Percentiles rank a stretch among this genome's conserved stretches.
Conservation (phyloP, 306 rosid genomes). For the Corylus avellana region DNA sequence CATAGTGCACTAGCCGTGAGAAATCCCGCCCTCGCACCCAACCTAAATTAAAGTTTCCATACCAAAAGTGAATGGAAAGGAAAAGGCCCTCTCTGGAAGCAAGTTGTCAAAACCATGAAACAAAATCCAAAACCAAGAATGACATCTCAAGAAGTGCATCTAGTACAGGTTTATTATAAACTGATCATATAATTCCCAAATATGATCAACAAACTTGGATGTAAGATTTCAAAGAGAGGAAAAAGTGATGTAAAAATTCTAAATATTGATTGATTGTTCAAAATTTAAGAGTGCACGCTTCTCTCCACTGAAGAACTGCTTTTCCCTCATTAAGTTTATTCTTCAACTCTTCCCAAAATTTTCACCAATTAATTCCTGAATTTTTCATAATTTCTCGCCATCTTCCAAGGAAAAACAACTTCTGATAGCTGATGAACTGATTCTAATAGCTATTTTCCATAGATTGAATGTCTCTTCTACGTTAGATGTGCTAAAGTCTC, state of each 20-base stretch:
- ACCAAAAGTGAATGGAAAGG: slow-evolving; percentile 15
- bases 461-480: not conserved
- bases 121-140: not conserved
- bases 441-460: not conserved
- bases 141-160: not conserved
- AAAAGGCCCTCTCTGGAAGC: not conserved
- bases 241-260: not conserved
- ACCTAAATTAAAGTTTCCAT: slow-evolving; percentile 43
- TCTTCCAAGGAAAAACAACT: not conserved
- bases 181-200: not conserved
- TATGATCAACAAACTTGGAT: not conserved
- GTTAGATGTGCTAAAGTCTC: not conserved
- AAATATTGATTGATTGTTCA: not conserved
- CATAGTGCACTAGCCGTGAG: slow-evolving; percentile 79
- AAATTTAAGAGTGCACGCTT: not conserved
- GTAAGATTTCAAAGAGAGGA: not conserved
- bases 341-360: not conserved
- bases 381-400: not conserved
- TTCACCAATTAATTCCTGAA: not conserved
- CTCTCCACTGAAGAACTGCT: not conserved
- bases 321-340: not conserved
- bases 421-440: not conserved
- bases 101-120: slow-evolving; percentile 8
- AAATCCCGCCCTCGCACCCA: slow-evolving; percentile 93
- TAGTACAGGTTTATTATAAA: not conserved